Evolutionary conservation across 2,329 filamentous ascomycete species (phyloP), one percentile per base, ranked within the genome.

Genomic region (Whalleya microplaca): DNA sequence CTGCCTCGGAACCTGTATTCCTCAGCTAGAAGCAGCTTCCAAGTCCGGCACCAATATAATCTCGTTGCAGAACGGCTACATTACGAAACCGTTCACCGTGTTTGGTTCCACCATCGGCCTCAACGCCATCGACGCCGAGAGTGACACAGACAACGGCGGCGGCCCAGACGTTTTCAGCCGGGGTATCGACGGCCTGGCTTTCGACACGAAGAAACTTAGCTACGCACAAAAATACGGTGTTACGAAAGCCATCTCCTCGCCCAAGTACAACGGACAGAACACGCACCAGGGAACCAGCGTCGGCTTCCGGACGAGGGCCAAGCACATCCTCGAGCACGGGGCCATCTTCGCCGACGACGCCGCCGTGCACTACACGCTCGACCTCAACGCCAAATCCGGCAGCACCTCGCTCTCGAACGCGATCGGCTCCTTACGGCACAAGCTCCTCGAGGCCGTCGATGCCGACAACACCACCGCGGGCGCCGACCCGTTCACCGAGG

Each of bases 31-130:
- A 3, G 67, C 71, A 0, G 76, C 78, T 2, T 59, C 68, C 3
- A 61, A 66, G 2, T 62, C 70, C 2, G 72, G 72, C 4, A 66
- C 68, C 53, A 71, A 72, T 45, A 66, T 75, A 1, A 69, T 89
- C 21, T 52, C 73, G 6, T 76, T 90, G 5, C 65, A 76, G 19
- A 79, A 89, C 61, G 87, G 87, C 1, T 78, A 88, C 64, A 65
- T 89, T n/a, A 81, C 82, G 5, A 76, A 80, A 5, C 77, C 84
- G 0, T 80, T 89, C 58, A 86, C 84, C 2, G 84, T 82, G 1
- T 83, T 88, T 27, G 85, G 82, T 1, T 82, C 84, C 3, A 75
- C 75, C 1, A 72, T 90, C 0, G 87, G 87, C 0, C 77, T 90
- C 6, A 82, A 82, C 59, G 86, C 84, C 51, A 89, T 90, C 51